A percentile compares a stretch with the other conserved stretches of the same genome.
These are phyloP conservation scores for Wickerhamiella parazyma DNA, from an alignment of 805 yeast species.

Conservation along the genomic window DNA sequence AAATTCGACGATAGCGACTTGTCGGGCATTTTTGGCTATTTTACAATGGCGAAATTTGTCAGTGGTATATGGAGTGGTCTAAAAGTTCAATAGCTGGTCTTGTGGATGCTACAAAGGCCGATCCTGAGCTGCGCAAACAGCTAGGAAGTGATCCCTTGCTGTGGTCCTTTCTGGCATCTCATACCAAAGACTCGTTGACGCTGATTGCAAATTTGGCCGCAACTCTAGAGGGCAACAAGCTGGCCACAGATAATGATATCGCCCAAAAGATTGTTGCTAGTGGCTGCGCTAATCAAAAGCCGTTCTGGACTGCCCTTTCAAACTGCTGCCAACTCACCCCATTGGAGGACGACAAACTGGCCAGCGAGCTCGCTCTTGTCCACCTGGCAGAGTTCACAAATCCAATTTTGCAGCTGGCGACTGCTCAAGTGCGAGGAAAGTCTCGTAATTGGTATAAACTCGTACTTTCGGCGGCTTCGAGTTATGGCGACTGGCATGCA, in stretches of 20 bases:
- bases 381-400: neutral
- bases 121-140: neutral
- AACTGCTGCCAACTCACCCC: constrained; percentile 7
- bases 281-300: neutral
- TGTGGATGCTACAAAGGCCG: neutral
- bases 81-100: neutral
- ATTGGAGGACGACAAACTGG: neutral
- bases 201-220: constrained; percentile 10
- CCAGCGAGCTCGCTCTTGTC: neutral
- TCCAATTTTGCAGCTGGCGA: constrained; percentile 2
- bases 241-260: neutral
- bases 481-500: constrained; percentile 2
- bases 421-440: neutral
- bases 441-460: neutral
- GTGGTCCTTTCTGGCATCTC: neutral
- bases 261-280: neutral
- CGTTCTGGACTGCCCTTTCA: constrained; percentile 9
- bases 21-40: neutral
- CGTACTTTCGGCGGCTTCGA: neutral
- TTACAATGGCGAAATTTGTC: neutral
- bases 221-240: constrained; percentile 4
- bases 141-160: neutral
- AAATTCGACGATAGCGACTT: constrained; percentile 17
- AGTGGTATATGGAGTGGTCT: neutral
- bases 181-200: neutral